Evolutionary conservation across 148 eudicot genomes (phyloP), one percentile per base, ranked within the genome.

Genomic region (Dysphania ambrosioides): DNA sequence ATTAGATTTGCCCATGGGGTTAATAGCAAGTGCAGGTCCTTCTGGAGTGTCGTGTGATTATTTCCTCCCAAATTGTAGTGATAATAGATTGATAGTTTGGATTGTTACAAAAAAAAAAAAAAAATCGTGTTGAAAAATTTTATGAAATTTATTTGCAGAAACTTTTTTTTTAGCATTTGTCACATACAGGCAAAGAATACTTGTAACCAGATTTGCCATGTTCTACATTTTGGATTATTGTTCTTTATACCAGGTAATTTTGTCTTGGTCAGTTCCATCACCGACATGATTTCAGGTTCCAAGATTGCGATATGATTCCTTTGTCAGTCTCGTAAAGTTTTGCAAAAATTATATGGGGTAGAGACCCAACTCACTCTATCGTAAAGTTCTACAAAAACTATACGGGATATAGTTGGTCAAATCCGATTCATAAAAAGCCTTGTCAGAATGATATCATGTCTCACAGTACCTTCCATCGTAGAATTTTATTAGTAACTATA

Each of bases 21-120:
- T 74, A 10, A 66, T 67, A 26, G 71, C 10, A 63, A 66, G 53
- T 75, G 71, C 71, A 32, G 71, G 16, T 8, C 49, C 34, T 75
- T 64, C 72, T 34, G 72, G 27, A 12, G 47, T 53, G 31, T 34
- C 65, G 27, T 6, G 47, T 53, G 31, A 29, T 35, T 35, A 32
- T 29, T n/a, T 58, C 35, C 15, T 40, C 16, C 23, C 32, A 60
- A 58, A 35, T 24, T 27, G 31, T 38, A 35, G 66, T 27, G 51
- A 11, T 58, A 34, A 38, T 69, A 40, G 68, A 27, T 58, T 32
- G 47, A 67, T 67, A 67, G 71, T 21, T 42, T 40, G 55, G 32
- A 23, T 67, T 67, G 55, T 23, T 27, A 11, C 16, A 47, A 47
- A 36, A 36, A 47, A 47, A 47, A n/a, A n/a, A n/a, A n/a, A n/a